Evolutionary conservation across 1,139 yeast species (phyloP).

Genomic region (Lodderomyces parapsilosis): DNA sequence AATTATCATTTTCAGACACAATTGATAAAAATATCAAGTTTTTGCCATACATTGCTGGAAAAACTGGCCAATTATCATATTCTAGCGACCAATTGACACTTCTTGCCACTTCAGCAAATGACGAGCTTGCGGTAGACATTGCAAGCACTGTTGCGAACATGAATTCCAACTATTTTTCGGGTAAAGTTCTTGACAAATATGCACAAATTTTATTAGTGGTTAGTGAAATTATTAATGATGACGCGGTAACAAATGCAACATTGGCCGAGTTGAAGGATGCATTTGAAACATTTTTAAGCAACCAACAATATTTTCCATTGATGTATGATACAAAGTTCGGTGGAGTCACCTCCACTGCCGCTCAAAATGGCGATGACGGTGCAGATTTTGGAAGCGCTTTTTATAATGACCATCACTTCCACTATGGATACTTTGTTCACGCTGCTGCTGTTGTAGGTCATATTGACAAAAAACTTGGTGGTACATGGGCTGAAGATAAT

Average conservation of each 20-base stretch:
- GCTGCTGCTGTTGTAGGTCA: conserved; percentile 76
- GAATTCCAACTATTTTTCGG: conserved; percentile 62
- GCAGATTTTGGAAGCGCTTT: conserved; percentile 59
- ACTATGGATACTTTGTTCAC: conserved; percentile 74
- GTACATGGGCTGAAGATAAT: conserved; percentile 61
- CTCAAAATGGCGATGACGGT: conserved; percentile 45
- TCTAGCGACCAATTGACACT: conserved; percentile 49
- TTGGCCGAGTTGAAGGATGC: conserved; percentile 54
- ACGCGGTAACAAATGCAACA: conserved; percentile 46
- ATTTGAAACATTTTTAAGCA: conserved; percentile 46
- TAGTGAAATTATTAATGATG: conserved; percentile 57
- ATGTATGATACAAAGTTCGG: conserved; percentile 67
- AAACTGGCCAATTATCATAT: conserved; percentile 37
- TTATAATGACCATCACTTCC: conserved; percentile 83
- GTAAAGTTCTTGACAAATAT: conserved; percentile 73
- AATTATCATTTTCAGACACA: conserved; percentile 49
- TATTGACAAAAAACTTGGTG: conserved; percentile 51
- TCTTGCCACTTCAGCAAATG: conserved; percentile 54
- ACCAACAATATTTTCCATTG: conserved; percentile 57
- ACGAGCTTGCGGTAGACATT: conserved; percentile 60
- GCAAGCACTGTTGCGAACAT: conserved; percentile 44
- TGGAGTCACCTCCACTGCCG: conserved; percentile 68
- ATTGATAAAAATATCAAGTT: conserved; percentile 51
- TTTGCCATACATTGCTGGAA: conserved; percentile 55
- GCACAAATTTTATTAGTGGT: conserved; percentile 69